These are phyloP conservation scores for Cladosporium colombiae DNA, from an alignment of 2,329 filamentous ascomycete genomes.

Conservation along the genomic window DNA sequence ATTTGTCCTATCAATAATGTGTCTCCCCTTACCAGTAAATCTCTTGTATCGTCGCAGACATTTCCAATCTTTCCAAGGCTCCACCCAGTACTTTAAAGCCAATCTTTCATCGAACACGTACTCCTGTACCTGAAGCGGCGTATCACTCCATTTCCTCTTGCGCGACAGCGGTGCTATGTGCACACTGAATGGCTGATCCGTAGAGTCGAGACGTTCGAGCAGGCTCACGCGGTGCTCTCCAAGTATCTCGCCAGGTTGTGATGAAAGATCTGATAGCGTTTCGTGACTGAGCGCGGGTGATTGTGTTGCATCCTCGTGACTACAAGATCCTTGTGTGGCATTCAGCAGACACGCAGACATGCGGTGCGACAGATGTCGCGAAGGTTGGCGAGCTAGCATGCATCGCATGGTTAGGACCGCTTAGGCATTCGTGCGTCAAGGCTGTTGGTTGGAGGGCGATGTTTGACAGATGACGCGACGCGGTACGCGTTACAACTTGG, in stretches of 20 bases:
- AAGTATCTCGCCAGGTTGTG: no score
- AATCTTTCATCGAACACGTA: slow-evolving; percentile 18
- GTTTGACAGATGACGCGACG: no score
- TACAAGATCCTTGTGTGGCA: not conserved
- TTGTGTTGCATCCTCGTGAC: no score
- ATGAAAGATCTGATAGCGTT: no score
- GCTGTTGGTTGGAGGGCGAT: no score
- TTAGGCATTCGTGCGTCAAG: no score
- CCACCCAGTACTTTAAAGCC: slow-evolving; percentile 38
- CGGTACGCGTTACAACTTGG: no score
- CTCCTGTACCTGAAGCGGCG: slow-evolving; percentile 17
- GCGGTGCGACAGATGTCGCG: no score
- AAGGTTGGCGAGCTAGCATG: no score
- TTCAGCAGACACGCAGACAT: no score
- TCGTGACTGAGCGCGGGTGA: not conserved
- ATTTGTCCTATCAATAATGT: not conserved
- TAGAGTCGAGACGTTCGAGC: not conserved
- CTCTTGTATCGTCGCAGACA: slow-evolving; percentile 41
- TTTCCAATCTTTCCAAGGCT: slow-evolving; percentile 40
- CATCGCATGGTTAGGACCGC: no score
- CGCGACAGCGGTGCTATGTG: not conserved
- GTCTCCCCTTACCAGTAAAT: slow-evolving; percentile 42
- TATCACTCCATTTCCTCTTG: not conserved
- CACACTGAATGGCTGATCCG: slow-evolving; percentile 8
- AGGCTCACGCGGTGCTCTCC: no score